Conservation (phyloP, 768 basidiomycete genomes). For the Kwoniella sp. region DNA sequence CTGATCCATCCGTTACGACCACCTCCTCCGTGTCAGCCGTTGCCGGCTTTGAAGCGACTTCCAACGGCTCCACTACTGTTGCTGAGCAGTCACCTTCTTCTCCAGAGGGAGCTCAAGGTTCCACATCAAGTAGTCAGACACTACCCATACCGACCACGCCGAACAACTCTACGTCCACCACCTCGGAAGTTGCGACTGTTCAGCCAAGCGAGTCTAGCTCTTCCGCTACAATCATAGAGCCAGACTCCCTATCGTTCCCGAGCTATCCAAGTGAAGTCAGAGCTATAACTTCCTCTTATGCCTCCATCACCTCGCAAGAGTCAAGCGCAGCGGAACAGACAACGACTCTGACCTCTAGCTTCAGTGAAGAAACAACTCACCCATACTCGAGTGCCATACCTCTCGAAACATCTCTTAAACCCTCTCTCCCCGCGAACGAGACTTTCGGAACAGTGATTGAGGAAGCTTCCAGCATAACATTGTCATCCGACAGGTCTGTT, state of each 20-base stretch:
- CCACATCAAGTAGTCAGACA: too few species aligned
- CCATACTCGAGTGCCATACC: not conserved
- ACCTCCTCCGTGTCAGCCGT: not conserved
- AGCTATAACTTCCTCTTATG: not conserved
- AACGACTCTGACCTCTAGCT: too few species aligned
- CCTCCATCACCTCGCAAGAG: not conserved
- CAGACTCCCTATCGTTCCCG: not conserved
- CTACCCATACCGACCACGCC: too few species aligned
- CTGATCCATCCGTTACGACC: not conserved
- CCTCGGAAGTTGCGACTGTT: too few species aligned
- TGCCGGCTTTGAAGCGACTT: not conserved
- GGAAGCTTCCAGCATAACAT: not conserved
- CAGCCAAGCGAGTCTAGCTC: not conserved
- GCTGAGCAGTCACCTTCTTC: not conserved
- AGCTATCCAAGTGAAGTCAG: not conserved
- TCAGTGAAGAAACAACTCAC: too few species aligned
- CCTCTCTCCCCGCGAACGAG: not conserved
- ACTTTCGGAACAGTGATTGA: not conserved
- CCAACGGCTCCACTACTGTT: not conserved
- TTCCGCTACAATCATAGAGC: not conserved
- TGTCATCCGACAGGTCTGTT: not conserved
- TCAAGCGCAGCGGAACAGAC: too few species aligned
- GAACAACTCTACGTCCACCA: too few species aligned
- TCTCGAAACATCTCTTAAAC: not conserved
- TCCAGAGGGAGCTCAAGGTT: not conserved